phyloP scores from a whole-genome alignment of 2,329 filamentous ascomycete genomes.

The Pseudogymnoascus sp. region DNA sequence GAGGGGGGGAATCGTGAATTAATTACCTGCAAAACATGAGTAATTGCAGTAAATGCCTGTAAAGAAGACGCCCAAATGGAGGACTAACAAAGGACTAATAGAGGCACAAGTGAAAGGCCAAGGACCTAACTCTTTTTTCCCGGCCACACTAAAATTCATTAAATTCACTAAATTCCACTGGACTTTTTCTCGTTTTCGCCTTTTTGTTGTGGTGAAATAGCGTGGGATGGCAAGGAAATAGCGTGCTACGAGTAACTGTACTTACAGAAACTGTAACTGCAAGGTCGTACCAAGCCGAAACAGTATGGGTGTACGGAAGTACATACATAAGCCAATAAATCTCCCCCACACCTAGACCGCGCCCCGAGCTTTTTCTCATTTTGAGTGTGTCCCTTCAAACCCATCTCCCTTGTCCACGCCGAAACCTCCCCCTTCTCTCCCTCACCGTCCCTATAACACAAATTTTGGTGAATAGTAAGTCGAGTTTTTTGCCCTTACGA shows the following conservation, averaged over 20 bases:
- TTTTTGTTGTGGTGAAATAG: background rate
- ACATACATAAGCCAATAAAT: background rate
- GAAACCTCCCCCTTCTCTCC: background rate
- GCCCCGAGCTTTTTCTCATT: background rate
- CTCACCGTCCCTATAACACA: background rate
- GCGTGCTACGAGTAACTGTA: background rate
- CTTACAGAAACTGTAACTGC: background rate
- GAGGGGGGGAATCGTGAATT: too few relatives aligned
- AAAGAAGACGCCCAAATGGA: background rate
- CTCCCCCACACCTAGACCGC: background rate
- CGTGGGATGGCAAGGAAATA: background rate
- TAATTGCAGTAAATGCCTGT: too few relatives aligned
- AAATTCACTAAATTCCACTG: background rate
- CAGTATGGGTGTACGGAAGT: background rate
- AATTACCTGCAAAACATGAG: too few relatives aligned
- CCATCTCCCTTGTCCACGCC: background rate
- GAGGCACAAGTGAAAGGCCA: background rate
- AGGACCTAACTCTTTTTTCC: background rate
- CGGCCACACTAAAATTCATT: background rate
- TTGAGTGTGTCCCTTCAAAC: too few relatives aligned
- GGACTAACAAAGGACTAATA: background rate
- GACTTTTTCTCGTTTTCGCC: background rate
- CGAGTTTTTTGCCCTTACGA: background rate
- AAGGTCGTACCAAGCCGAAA: background rate
- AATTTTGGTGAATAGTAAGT: background rate